Evolutionary conservation across 495 filamentous ascomycete genomes (phyloP).

Genomic region (Hyphodiscus hymeniophilus): DNA sequence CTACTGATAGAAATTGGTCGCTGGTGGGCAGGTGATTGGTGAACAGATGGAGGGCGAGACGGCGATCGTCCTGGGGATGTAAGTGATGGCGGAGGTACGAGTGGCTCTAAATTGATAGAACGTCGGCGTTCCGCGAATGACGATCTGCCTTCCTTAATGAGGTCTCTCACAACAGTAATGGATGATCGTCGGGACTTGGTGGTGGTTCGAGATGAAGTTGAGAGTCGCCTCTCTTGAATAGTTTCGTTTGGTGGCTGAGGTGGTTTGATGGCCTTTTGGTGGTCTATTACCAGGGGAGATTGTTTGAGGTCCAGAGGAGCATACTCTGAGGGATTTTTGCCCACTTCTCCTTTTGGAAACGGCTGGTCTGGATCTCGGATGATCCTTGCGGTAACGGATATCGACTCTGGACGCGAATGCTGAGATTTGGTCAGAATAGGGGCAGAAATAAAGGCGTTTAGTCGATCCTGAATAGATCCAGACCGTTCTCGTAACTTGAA

Average conservation of each 20-base stretch:
- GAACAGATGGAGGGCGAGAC: slow-evolving; percentile 17
- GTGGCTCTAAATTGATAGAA: slow-evolving; percentile 28
- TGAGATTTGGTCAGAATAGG: background rate
- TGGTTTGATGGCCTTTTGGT: slow-evolving; percentile 38
- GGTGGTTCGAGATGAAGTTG: slow-evolving; percentile 13
- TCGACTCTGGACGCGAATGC: slow-evolving; percentile 51
- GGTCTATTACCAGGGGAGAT: slow-evolving; percentile 64
- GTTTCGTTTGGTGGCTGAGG: slow-evolving; percentile 13
- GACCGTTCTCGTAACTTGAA: slow-evolving; percentile 16
- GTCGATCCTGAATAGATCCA: slow-evolving; percentile 16
- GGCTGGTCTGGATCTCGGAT: slow-evolving; percentile 47
- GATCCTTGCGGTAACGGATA: slow-evolving; percentile 76
- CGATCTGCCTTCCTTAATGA: slow-evolving; percentile 41
- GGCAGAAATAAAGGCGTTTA: slow-evolving; percentile 10
- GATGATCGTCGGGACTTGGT: slow-evolving; percentile 34
- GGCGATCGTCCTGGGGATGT: slow-evolving; percentile 17
- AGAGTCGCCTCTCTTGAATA: slow-evolving; percentile 15
- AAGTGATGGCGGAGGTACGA: slow-evolving; percentile 26
- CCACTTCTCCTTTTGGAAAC: slow-evolving; percentile 36
- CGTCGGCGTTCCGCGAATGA: slow-evolving; percentile 32
- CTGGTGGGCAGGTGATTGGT: slow-evolving; percentile 3
- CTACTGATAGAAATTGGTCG: slow-evolving; percentile 18
- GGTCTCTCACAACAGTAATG: slow-evolving; percentile 41
- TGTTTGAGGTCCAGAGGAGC: slow-evolving; percentile 55
- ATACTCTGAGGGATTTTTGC: slow-evolving; percentile 26